Conservation (phyloP, 257 asterid species). For the Nicotiana paniculata region DNA sequence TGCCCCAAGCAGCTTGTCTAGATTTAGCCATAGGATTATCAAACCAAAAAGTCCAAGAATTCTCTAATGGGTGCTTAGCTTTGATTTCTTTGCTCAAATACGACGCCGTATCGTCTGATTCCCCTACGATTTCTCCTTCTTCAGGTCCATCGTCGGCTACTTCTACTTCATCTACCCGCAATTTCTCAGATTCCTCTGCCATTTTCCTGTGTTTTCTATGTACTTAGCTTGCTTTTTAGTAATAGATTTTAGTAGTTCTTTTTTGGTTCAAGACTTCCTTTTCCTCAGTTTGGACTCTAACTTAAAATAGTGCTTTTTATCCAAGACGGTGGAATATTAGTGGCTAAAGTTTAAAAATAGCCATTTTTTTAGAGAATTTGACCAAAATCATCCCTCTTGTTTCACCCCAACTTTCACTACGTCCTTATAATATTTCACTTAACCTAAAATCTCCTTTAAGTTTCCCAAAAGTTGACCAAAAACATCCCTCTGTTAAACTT, state of each 20-base stretch:
- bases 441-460: not conserved
- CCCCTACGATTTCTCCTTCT: slow-evolving; percentile 6
- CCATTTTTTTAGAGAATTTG: no score
- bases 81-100: slow-evolving; percentile 1
- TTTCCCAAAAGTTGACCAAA: not conserved
- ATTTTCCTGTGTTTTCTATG: not conserved
- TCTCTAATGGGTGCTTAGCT: slow-evolving; percentile 28
- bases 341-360: no score
- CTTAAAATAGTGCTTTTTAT: no score
- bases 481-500: not conserved
- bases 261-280: no score
- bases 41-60: slow-evolving; percentile 37
- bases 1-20: slow-evolving; percentile 26
- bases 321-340: no score
- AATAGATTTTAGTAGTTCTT: no score
- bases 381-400: not conserved
- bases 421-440: not conserved
- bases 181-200: slow-evolving; percentile 34
- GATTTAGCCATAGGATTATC: slow-evolving; percentile 20
- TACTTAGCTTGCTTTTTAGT: no score
- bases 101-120: not conserved
- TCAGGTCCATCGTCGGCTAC: slow-evolving; percentile 9
- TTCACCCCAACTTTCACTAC: not conserved
- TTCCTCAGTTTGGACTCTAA: no score
- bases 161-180: slow-evolving; percentile 12